Base-by-base conservation (phyloP, 108 stramenopile species). In the Mediolabrus comicus region DNA sequence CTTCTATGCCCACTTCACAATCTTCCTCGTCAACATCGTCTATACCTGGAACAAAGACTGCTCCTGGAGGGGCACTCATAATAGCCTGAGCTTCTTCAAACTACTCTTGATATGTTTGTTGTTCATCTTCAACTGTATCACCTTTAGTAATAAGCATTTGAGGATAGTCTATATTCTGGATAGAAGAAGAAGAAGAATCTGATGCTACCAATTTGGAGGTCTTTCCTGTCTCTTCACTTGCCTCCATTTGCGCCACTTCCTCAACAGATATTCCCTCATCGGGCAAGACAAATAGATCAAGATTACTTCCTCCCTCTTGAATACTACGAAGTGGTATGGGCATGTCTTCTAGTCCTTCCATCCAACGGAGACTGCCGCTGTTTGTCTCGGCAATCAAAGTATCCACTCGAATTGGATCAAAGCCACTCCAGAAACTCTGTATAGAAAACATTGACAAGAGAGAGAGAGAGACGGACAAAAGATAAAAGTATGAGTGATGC, bases 351-450 rank as follows among this genome's bases (percentile, higher is more conserved):
- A 74, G 71, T 33, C 59, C 77, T 19, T 79, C 53, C 16, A 77
- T 32, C 64, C 64, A 79, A 16, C 60, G 33, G 7, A 27, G 30
- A 16, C 68, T 70, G 22, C 43, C 66, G 12, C 34, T 43, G 63
- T 83, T 83, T 5, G 61, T 35, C 68, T 83, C 83, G 32, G 72
- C 72, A 57, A 83, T 66, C n/a, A 83, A 53, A 6, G 73, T 73
- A 17, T 65, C 77, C 27, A 83, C 57, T 28, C 60, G 65, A 67
- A 83, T 65, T 13, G 65, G 38, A 27, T 62, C 74, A 29, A 43
- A 58, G 10, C 74, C 68, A 13, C 71, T 38, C 12, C 67, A 46
- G 38, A 67, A 83, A 24, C 65, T 39, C 38, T 86, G 80, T 61
- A 82, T 86, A 60, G 71, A 64, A 17, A 80, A 66, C 39, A 83